Evolutionary conservation across 2,329 filamentous ascomycete genomes (phyloP).

Genomic region (Aureobasidium leucospermi): DNA sequence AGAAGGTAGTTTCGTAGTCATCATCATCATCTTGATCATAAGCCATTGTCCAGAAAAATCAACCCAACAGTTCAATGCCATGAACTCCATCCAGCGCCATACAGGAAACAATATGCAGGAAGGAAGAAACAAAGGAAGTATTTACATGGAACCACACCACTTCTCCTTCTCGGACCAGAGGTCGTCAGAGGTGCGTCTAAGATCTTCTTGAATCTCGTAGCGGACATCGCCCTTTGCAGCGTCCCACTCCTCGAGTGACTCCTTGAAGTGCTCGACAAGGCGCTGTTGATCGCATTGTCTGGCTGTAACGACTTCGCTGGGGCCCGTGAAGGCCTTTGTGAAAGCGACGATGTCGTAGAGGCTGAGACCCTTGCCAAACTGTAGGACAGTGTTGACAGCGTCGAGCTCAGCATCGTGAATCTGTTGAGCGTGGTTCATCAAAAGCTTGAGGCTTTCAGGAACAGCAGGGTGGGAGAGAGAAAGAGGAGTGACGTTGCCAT

Average conservation of each 20-base stretch:
- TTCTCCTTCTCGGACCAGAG: slow-evolving; percentile 11
- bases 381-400: neutral
- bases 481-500: slow-evolving; percentile 4
- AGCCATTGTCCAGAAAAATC: slow-evolving; percentile 1
- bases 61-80: neutral
- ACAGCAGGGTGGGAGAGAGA: slow-evolving; percentile 5
- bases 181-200: slow-evolving; percentile 1
- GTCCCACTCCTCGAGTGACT: slow-evolving; percentile 8
- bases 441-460: slow-evolving; percentile 1
- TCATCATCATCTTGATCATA: slow-evolving; percentile 8
- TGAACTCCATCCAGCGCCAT: slow-evolving; percentile 3
- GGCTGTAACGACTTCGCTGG: slow-evolving; percentile 5
- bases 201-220: slow-evolving; percentile 2
- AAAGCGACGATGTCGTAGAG: slow-evolving; percentile 5
- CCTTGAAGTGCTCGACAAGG: slow-evolving; percentile 8
- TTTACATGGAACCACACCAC: slow-evolving; percentile 8
- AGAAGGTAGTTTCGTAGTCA: slow-evolving; percentile 7
- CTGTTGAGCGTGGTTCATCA: slow-evolving; percentile 7
- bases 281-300: slow-evolving; percentile 4
- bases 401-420: slow-evolving; percentile 9
- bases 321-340: slow-evolving; percentile 4
- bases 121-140: neutral
- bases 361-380: slow-evolving; percentile 6
- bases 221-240: neutral
- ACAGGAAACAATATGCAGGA: neutral